Base-by-base conservation (phyloP, 2,329 filamentous ascomycete genomes). In the Cladophialophora carrionii region DNA sequence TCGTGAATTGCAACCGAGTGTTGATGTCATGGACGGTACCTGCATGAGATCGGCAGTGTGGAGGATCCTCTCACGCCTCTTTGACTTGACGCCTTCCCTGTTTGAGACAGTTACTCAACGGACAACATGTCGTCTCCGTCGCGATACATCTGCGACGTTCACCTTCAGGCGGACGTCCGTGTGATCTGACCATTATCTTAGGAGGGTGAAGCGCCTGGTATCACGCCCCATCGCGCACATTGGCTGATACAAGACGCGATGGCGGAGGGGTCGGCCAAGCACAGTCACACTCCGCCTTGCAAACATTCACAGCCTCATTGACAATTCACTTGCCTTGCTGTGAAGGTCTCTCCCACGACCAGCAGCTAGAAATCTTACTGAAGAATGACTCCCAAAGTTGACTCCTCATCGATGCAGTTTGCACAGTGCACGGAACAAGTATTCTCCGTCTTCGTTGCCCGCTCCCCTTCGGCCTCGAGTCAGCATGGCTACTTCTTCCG, bases 21-120 rank as follows among this genome's bases (percentile, higher is more conserved):
- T 53, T 62, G 61, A 62, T 62, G 61, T 62, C 61, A 62, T 51
- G 8, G 22, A 51, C 37, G 24, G 52, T 57, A 32, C 41, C 52
- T 57, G 61, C 29, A 34, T 62, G 24, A 51, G 48, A 51, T 51
- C 48, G 6, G 24, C 48, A 26, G n/a, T 6, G 20, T 51, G 48
- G n/a, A 51, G 22, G 48, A 17, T 43, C 26, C 26, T n/a, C 0
- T 17, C 17, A 2, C n/a, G n/a, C n/a, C n/a, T n/a, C n/a, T n/a
- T n/a, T n/a, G n/a, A n/a, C n/a, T n/a, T 8, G 37, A 26, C 48
- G 48, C 48, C 24, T 51, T 22, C 48, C 48, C 48, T 17, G 14
- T 51, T 14, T 17, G 10, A 51, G 48, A 51, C 48, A 29, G 12
- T 12, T 12, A 17, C 43, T n/a, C 17, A 48, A 3, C 1, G 2